phyloP scores from a whole-genome alignment of 768 basidiomycete species.

The Auriscalpium microsporum region DNA sequence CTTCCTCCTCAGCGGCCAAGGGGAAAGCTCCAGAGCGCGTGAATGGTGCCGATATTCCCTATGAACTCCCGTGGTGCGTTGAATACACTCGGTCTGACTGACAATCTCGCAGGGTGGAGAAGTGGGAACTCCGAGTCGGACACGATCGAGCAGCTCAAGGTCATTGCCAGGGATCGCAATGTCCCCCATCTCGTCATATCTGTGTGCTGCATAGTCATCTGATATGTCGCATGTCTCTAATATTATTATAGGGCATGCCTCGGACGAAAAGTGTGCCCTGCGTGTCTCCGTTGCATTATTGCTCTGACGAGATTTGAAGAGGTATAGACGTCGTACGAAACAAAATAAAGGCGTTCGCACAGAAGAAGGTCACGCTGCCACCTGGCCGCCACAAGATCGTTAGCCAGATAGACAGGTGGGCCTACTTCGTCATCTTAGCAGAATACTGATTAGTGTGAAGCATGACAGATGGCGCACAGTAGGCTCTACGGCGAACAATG shows the following conservation, averaged over 20 bases:
- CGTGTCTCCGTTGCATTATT: not conserved
- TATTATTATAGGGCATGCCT: constrained; percentile 74
- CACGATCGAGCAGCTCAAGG: constrained; percentile 91
- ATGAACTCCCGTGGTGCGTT: constrained; percentile 75
- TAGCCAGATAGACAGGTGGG: constrained; percentile 87
- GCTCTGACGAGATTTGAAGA: constrained; percentile 32
- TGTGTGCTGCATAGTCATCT: constrained; percentile 33
- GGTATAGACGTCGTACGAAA: constrained; percentile 98
- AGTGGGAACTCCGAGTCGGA: constrained; percentile 94
- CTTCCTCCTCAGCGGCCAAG: constrained; percentile 25
- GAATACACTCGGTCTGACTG: not conserved
- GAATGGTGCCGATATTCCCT: constrained; percentile 36
- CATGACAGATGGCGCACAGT: constrained; percentile 97
- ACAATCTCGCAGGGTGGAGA: constrained; percentile 70
- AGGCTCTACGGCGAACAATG: constrained; percentile 96
- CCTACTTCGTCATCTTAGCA: not conserved
- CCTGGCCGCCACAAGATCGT: constrained; percentile 93
- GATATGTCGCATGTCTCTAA: not conserved
- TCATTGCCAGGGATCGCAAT: constrained; percentile 94
- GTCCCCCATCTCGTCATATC: constrained; percentile 98
- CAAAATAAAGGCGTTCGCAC: constrained; percentile 96
- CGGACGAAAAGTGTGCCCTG: constrained; percentile 80
- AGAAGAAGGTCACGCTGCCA: constrained; percentile 98
- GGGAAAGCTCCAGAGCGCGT: constrained; percentile 38
- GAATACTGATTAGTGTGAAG: constrained; percentile 29